Base-by-base conservation (phyloP, 2,329 filamentous ascomycete genomes). In the Phaeophleospora eucalypticola region DNA sequence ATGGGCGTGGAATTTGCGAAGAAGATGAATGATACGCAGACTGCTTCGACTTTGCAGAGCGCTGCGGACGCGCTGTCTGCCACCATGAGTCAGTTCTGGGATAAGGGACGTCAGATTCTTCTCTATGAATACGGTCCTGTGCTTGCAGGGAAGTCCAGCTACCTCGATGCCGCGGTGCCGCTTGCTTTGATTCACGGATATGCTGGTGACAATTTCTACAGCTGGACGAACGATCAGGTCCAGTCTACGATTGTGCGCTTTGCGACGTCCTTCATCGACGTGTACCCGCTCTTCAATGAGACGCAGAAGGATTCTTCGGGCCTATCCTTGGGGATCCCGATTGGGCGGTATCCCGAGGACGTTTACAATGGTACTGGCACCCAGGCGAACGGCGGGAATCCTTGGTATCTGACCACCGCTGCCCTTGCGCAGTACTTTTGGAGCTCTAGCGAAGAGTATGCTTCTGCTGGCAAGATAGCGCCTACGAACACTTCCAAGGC, bases 261-360 rank as follows among this genome's bases (percentile, higher is more conserved):
- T 33, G 49, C 58, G 1, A 65, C 61, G 1, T 55, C 54, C 16
- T 65, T 67, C 50, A 47, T 63, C 32, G 37, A 52, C 15, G 51
- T 61, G 19, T 65, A 61, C 33, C 45, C 58, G 2, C 50, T 66
- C 16, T 58, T 62, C 9, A 62, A 60, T 41, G 51, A 41, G n/a
- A 62, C 56, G 1, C 41, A 42, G 16, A 51, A 45, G 1, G 59
- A 64, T 43, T 45, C 53, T 3, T 45, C 43, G n/a, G 60, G 62
- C 3, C 46, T 41, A 8, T 48, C 49, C 2, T 53, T 66, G 15
- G 64, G 60, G 16, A 60, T 65, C n/a, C 64, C 64, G 4, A 56
- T 65, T n/a, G 64, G 63, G 3, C 59, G 64, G 4, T 66, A 65
- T 38, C 62, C 63, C n/a, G 63, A 65, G 45, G 64, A 66, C 39